These are phyloP conservation scores for Babesia bovis DNA, from an alignment of 169 alveolate genomes.

Conservation along the genomic window DNA sequence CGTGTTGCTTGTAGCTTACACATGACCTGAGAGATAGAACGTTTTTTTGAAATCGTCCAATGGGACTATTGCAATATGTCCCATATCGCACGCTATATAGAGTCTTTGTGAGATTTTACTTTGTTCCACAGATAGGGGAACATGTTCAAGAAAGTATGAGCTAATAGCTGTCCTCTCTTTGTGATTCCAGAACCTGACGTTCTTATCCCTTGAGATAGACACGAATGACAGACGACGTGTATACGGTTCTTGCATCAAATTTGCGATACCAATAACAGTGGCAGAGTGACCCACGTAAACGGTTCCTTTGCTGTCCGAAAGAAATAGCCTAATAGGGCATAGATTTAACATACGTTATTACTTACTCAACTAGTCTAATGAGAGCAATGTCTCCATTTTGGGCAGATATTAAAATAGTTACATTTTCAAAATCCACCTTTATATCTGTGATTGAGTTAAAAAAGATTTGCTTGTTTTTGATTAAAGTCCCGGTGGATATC, in stretches of 20 bases:
- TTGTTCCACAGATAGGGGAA: slow-evolving; percentile 25
- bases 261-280: slow-evolving; percentile 30
- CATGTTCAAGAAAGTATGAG: slow-evolving; percentile 34
- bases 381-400: slow-evolving; percentile 51
- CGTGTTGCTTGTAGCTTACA: background rate
- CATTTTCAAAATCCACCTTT: slow-evolving; percentile 26
- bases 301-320: slow-evolving; percentile 15
- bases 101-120: slow-evolving; percentile 2
- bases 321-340: slow-evolving; percentile 7
- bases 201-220: slow-evolving; percentile 53
- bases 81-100: slow-evolving; percentile 55
- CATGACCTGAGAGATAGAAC: slow-evolving; percentile 36
- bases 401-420: slow-evolving; percentile 36
- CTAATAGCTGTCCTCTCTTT: slow-evolving; percentile 4
- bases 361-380: slow-evolving; percentile 34
- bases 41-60: slow-evolving; percentile 3
- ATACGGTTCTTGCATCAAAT: slow-evolving; percentile 35
- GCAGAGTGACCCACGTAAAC: slow-evolving; percentile 61
- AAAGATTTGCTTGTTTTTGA: slow-evolving; percentile 45
- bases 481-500: slow-evolving; percentile 37
- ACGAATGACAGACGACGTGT: slow-evolving; percentile 20
- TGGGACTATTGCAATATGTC: slow-evolving; percentile 28
- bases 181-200: slow-evolving; percentile 60
- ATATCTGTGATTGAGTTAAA: slow-evolving; percentile 50
- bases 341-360: too few species aligned